phyloP scores from a whole-genome alignment of 306 rosid genomes.

The Ceratonia siliqua region DNA sequence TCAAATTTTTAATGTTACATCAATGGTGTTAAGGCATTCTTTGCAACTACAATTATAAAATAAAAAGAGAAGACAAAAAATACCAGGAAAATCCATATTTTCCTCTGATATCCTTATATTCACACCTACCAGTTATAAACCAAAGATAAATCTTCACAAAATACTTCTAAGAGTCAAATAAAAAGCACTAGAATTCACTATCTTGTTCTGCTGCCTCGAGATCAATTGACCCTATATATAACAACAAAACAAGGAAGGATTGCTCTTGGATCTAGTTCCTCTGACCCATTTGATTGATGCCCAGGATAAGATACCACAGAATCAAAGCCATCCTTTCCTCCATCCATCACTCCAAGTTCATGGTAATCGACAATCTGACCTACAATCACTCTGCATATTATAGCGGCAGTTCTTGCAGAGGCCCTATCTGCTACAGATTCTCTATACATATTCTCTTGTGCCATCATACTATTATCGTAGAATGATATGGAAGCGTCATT shows the following conservation, averaged over 20 bases:
- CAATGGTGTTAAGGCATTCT: too few relatives aligned
- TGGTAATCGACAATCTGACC: conserved; percentile 28
- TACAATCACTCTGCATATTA: conserved; percentile 40
- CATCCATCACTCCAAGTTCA: not conserved
- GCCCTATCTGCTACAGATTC: not conserved
- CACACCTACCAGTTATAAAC: too few relatives aligned
- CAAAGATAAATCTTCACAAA: not conserved
- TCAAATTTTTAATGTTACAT: too few relatives aligned
- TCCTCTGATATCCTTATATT: too few relatives aligned
- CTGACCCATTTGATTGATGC: not conserved
- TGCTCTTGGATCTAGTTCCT: conserved; percentile 30
- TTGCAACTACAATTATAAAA: too few relatives aligned
- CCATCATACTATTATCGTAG: conserved; percentile 29
- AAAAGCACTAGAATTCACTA: not conserved
- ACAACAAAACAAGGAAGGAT: conserved; percentile 46
- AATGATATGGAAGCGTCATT: conserved; percentile 3
- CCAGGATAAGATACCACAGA: conserved; percentile 21
- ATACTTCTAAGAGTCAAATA: not conserved
- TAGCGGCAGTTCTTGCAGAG: conserved; percentile 26
- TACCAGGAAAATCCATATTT: too few relatives aligned
- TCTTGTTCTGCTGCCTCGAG: not conserved
- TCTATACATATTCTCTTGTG: conserved; percentile 31
- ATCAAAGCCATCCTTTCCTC: conserved; percentile 34
- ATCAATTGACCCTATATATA: conserved; percentile 9
- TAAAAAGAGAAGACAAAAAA: too few relatives aligned